phyloP scores from a whole-genome alignment of 2,329 filamentous ascomycete species.

The Cucurbitaria berberidis region DNA sequence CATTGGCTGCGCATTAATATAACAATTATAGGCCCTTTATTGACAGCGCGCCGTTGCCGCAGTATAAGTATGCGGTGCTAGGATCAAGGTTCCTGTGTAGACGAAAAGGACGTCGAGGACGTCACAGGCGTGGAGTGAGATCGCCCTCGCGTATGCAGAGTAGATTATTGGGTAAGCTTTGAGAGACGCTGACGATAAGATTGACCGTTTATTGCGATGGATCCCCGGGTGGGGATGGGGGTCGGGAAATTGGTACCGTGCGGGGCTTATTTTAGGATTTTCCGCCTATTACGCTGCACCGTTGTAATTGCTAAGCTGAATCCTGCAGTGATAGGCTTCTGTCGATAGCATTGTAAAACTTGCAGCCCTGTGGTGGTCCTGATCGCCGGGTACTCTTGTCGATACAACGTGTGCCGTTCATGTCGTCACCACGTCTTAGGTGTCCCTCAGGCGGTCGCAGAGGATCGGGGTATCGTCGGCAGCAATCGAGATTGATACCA shows the following conservation, averaged over 20 bases:
- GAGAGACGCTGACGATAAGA: constrained; percentile 12
- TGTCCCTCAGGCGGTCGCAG: background rate
- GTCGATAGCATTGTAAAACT: background rate
- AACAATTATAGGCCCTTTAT: constrained; percentile 4
- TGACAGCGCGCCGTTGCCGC: constrained; percentile 12
- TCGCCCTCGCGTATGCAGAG: constrained; percentile 11
- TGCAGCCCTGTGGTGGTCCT: background rate
- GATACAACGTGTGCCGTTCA: background rate
- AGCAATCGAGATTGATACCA: background rate
- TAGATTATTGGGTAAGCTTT: constrained; percentile 5
- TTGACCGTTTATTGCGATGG: constrained; percentile 9
- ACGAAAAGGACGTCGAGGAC: constrained; percentile 11
- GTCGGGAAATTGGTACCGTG: constrained; percentile 1
- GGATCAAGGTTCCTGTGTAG: constrained; percentile 11
- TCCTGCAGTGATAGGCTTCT: background rate
- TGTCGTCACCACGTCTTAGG: background rate
- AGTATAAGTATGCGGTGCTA: constrained; percentile 5
- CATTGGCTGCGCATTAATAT: background rate
- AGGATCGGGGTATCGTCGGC: background rate
- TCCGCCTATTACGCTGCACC: constrained; percentile 6
- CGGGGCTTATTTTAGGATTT: constrained; percentile 2
- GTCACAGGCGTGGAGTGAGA: constrained; percentile 12
- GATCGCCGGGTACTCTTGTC: background rate
- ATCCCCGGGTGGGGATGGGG: background rate
- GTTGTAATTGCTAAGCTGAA: background rate